Percentiles rank a stretch among this genome's conserved stretches.
Conservation (phyloP, 495 filamentous ascomycete genomes). For the Xeromyces bisporus region DNA sequence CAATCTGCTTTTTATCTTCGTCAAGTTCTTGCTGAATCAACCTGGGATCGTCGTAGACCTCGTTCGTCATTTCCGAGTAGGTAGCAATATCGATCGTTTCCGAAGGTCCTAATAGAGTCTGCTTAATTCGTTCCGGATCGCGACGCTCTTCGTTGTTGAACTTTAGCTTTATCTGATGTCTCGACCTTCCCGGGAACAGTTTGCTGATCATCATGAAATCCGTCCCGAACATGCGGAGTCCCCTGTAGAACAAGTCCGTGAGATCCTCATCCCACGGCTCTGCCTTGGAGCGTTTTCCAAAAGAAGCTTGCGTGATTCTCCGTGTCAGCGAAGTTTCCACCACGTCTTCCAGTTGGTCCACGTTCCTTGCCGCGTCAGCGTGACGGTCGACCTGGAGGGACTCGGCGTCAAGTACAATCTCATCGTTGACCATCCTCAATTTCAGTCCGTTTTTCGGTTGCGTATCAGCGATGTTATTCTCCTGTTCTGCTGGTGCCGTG, state of each 20-base stretch:
- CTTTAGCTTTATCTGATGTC: constrained; percentile 76
- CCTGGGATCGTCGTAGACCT: constrained; percentile 35
- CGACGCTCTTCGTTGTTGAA: constrained; percentile 82
- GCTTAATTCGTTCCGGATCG: constrained; percentile 50
- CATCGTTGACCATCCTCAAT: constrained; percentile 64
- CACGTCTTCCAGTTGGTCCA: constrained; percentile 39
- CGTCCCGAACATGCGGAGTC: constrained; percentile 74
- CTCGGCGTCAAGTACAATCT: constrained; percentile 64
- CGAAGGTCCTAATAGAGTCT: constrained; percentile 43
- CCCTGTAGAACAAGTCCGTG: constrained; percentile 74
- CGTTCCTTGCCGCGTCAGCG: constrained; percentile 41
- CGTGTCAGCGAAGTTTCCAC: constrained; percentile 73
- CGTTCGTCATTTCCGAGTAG: constrained; percentile 45
- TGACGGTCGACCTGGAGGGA: constrained; percentile 69
- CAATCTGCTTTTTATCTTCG: constrained; percentile 48
- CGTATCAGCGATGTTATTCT: constrained; percentile 8
- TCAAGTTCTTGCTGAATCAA: constrained; percentile 46
- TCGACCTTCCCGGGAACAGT: constrained; percentile 58
- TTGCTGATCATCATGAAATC: constrained; percentile 79
- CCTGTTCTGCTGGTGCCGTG: constrained; percentile 4
- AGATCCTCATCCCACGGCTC: constrained; percentile 60
- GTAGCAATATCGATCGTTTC: constrained; percentile 46
- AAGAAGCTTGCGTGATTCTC: constrained; percentile 56
- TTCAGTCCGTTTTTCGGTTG: constrained; percentile 28
- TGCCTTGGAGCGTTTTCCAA: constrained; percentile 50